phyloP scores from a whole-genome alignment of 1,284 basidiomycete species.

The Exsudoporus floridanus region DNA sequence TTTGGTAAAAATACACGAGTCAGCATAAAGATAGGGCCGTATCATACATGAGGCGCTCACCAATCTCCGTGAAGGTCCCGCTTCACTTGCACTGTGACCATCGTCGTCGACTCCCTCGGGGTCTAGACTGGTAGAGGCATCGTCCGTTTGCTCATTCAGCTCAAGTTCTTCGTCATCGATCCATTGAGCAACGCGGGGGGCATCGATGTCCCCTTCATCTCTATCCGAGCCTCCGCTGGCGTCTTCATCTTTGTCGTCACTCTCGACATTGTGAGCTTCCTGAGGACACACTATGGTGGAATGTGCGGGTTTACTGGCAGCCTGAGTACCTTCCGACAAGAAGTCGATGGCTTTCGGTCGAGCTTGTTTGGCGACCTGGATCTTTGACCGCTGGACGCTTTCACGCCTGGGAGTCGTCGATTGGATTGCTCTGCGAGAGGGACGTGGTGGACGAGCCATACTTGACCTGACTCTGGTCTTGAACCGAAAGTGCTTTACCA shows the following conservation, averaged over 20 bases:
- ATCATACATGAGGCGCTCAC: constrained; percentile 15
- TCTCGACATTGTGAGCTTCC: neutral
- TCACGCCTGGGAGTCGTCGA: neutral
- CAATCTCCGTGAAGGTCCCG: constrained; percentile 31
- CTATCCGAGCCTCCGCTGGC: neutral
- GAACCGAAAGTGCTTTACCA: neutral
- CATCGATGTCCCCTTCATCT: constrained; percentile 41
- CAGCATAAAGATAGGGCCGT: constrained; percentile 7
- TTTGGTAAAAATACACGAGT: constrained; percentile 32
- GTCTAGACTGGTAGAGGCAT: constrained; percentile 24
- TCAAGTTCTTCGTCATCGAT: constrained; percentile 51
- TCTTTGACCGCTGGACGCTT: constrained; percentile 4
- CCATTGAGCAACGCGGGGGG: constrained; percentile 55
- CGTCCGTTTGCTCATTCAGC: constrained; percentile 24
- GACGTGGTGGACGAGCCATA: constrained; percentile 16
- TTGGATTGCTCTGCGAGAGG: neutral
- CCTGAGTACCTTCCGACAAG: constrained; percentile 9
- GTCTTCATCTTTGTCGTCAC: neutral
- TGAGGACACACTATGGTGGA: neutral
- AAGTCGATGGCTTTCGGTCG: constrained; percentile 25
- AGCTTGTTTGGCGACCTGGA: constrained; percentile 2
- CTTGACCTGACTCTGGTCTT: neutral
- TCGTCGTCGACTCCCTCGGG: constrained; percentile 27
- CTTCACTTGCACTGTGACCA: constrained; percentile 13
- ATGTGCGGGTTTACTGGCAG: neutral